Base-by-base conservation (phyloP, 23 red algal genomes). In the Gracilaria vermiculophylla region DNA sequence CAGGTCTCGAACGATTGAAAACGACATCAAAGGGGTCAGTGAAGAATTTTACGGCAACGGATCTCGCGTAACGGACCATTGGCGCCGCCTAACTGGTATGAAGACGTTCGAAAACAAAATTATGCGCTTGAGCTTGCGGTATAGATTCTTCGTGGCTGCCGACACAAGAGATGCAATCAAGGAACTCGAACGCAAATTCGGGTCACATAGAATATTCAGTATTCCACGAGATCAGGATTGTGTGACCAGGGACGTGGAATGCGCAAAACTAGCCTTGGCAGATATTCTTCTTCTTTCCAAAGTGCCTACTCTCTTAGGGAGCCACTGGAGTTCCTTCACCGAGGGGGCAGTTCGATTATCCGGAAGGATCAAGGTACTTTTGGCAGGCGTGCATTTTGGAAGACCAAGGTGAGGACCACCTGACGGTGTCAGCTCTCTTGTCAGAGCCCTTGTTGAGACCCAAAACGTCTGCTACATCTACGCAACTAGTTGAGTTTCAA, bases 271-370 rank as follows among this genome's bases (percentile, higher is more conserved):
- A 19, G 92, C 92, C 16, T 55, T 94, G 19, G 92, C 83, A 28
- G 92, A 94, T 74, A 74, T 94, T 55, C 78, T 89, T 57, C 45
- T 77, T 20, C 78, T 94, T 28, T 74, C 64, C 15, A 77, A 80
- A 27, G 79, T 81, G 13, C 75, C 78, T 21, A 76, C 75, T 53
- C 69, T 94, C 10, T 60, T 94, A 34, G 92, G 92, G 47, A 94
- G 92, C 28, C 51, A 94, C 58, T 94, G 92, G 92, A 87, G 80
- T 60, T 94, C 92, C 16, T 94, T 94, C 65, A 80, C 92, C 1
- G 92, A 94, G 58, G 83, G 75, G 19, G 92, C 92, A 11, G 77
- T 80, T 23, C 77, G 92, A 40, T 40, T 94, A 40, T 88, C 84
- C 7, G 92, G 92, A 15, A 67, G 70, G 50, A 82, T 84, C 42